Conservation (phyloP, 176 grass and related monocot genomes). For the Paspalum notatum region DNA sequence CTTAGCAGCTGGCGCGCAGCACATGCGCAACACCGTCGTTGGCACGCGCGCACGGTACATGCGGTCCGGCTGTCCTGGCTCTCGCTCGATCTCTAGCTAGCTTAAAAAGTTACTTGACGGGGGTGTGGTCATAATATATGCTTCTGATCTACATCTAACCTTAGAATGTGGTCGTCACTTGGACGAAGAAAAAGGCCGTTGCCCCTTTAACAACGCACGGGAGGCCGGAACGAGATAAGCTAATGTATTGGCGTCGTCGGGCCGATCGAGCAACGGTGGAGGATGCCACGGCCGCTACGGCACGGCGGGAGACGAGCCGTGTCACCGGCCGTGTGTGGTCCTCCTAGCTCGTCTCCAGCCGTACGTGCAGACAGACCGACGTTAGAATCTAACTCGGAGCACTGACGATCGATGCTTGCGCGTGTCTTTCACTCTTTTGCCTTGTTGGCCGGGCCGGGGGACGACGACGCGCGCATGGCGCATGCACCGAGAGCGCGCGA, state of each 20-base stretch:
- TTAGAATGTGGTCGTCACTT: not conserved
- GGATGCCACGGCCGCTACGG: constrained; percentile 13
- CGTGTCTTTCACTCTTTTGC: too few relatives aligned
- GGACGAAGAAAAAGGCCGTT: not conserved
- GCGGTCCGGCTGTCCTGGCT: not conserved
- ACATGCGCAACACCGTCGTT: too few relatives aligned
- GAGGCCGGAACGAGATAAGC: not conserved
- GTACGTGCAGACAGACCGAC: not conserved
- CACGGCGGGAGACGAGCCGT: not conserved
- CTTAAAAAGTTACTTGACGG: too few relatives aligned
- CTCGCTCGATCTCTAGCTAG: not conserved
- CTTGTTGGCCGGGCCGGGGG: too few relatives aligned
- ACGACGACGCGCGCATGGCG: too few relatives aligned
- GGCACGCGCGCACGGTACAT: too few relatives aligned
- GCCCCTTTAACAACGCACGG: not conserved
- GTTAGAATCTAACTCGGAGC: not conserved
- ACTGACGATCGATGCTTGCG: not conserved
- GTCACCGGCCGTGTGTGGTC: too few relatives aligned
- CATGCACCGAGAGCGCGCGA: too few relatives aligned
- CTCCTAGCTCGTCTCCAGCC: not conserved
- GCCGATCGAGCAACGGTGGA: not conserved
- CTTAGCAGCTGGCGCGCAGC: too few relatives aligned
- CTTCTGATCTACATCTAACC: not conserved
- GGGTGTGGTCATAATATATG: not conserved
- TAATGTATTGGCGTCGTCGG: constrained; percentile 15